A percentile compares a stretch with the other conserved stretches of the same genome.
Conservation (phyloP, 805 yeast species). For the Cyberlindnera xishuangbannaensis region DNA sequence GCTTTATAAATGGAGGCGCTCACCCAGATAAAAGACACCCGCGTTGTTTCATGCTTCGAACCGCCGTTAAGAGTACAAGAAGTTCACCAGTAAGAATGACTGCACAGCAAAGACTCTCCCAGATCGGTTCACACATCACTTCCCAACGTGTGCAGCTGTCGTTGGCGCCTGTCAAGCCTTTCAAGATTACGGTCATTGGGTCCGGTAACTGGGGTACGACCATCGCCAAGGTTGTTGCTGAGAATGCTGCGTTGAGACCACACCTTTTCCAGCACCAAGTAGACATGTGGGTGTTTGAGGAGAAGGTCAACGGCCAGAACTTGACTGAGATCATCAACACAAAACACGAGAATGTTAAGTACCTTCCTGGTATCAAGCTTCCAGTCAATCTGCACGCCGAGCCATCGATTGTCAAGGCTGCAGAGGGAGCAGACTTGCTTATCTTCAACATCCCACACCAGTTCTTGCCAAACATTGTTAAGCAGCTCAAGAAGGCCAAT, state of each 20-base stretch:
- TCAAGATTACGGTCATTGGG: conserved; percentile 74
- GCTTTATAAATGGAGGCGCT: too few relatives aligned
- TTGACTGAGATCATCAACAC: conserved; percentile 88
- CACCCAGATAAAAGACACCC: too few relatives aligned
- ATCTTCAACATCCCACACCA: conserved; percentile 97
- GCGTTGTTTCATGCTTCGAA: too few relatives aligned
- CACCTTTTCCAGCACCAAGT: conserved; percentile 67
- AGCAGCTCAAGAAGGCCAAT: conserved; percentile 65
- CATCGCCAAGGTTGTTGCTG: conserved; percentile 91
- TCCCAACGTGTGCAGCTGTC: conserved; percentile 15
- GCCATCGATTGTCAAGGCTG: conserved; percentile 76
- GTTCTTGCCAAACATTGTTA: conserved; percentile 72
- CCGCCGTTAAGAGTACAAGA: too few relatives aligned
- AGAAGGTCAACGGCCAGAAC: conserved; percentile 59
- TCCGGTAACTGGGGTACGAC: conserved; percentile 99
- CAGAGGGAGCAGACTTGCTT: conserved; percentile 74
- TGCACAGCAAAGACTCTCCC: conserved; percentile 23
- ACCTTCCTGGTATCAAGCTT: conserved; percentile 80
- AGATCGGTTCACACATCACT: conserved; percentile 19
- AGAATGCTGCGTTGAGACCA: conserved; percentile 70
- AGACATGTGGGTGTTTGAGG: conserved; percentile 97
- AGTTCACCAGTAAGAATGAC: too few relatives aligned
- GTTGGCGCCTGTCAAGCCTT: conserved; percentile 30
- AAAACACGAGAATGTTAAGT: conserved; percentile 89
- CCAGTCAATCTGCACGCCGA: conserved; percentile 86